Conservation (phyloP, 2,329 filamentous ascomycete species). For the Aspergillus japonicus region DNA sequence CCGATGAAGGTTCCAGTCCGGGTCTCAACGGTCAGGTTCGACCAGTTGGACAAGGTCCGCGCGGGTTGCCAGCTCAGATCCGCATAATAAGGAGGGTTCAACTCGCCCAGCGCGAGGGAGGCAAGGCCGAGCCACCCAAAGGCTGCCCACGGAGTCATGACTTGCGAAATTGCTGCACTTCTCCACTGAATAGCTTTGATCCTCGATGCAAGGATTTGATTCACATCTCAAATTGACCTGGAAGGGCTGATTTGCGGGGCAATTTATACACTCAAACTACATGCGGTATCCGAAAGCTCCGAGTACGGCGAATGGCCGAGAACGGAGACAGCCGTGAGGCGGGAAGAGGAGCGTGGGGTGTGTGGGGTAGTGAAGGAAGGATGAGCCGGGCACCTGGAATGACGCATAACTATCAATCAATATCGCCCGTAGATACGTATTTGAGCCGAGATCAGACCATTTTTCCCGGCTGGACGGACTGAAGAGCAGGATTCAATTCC, state of each 20-base stretch:
- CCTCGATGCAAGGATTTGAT: background rate
- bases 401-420: background rate
- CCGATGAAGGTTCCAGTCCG: constrained; percentile 28
- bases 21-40: constrained; percentile 15
- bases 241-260: background rate
- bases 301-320: background rate
- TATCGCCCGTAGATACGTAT: background rate
- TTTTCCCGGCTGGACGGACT: background rate
- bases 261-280: background rate
- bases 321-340: background rate
- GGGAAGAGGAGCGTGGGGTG: background rate
- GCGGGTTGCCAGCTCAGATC: constrained; percentile 18
- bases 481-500: background rate
- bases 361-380: background rate
- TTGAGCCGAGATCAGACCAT: background rate
- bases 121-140: background rate
- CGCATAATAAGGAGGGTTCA: constrained; percentile 16
- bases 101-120: background rate
- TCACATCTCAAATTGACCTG: background rate
- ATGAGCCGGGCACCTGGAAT: background rate
- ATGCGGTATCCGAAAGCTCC: background rate
- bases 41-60: constrained; percentile 18
- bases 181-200: background rate
- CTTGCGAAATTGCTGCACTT: background rate
- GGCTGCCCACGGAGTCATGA: background rate